Evolutionary conservation across 2,329 filamentous ascomycete genomes (phyloP), one percentile per base, ranked within the genome.

Genomic region (Aulographum hederae): DNA sequence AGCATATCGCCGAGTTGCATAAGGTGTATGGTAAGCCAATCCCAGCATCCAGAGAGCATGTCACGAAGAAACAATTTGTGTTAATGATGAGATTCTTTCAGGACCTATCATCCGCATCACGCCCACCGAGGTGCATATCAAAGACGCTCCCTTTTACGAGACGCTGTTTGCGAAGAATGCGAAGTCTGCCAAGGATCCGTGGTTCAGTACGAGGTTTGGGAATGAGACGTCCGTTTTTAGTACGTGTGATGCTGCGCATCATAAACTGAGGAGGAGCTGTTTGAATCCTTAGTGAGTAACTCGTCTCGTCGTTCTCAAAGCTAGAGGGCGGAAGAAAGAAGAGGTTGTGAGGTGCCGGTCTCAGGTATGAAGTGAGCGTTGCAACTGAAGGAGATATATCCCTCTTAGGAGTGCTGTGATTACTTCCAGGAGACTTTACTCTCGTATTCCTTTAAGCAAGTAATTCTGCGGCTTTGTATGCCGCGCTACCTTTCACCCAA

Each of bases 11-110:
- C 15, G 30, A 33, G 12, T 17, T 35, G 21, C 33, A 35, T 17
- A 29, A 33, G 5, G 28, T 25, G 17, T 35, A 35, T 27, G 33
- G 34, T 36, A 12, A 33, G 34, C 8, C 14, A n/a, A n/a, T n/a
- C n/a, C n/a, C n/a, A n/a, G n/a, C n/a, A 25, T 8, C 21, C 21
- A 10, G 12, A 25, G 21, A 10, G 8, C 10, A 25, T 12, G 12
- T 25, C 8, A 12, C 8, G 21, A 25, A 10, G 8, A 12, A 25
- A 25, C 21, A 10, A 25, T 10, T 25, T 25, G 10, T 29, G 6
- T 15, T 8, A 15, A 8, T 11, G 8, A 28, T 28, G 8, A 28
- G 15, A 28, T 28, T 10, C 21, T 12, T 10, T 10, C 13, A 25
- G 21, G 21, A 10, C 21, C 21, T 25, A 13, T 25, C 10, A 13